Evolutionary conservation across 306 rosid species (phyloP), one percentile per base, ranked within the genome.

Genomic region (Echinosophora koreensis): DNA sequence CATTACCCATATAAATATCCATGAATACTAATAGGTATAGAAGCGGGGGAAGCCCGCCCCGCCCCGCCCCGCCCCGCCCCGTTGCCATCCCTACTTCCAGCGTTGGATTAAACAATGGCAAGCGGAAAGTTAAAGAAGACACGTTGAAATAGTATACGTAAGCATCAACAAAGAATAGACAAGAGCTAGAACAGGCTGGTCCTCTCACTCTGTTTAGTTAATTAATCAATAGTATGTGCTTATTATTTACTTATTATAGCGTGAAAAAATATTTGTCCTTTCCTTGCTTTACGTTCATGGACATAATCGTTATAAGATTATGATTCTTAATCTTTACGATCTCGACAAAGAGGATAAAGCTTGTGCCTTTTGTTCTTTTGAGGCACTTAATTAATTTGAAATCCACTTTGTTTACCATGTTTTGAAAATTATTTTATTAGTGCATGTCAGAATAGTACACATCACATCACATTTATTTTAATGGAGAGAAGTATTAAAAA

Each of bases 281-380:
- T 51, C 28, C 54, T 50, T 11, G 7, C 65, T 61, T 72, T 73
- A 18, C 64, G 68, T 68, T 44, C 64, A 68, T 68, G 59, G 62
- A 54, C 18, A 78, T 52, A 0, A 78, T 5, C 34, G 32, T 50
- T 42, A 66, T 67, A 60, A 50, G 74, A 74, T 73, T 78, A 74
- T 67, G 85, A 81, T 73, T 77, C 75, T 66, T 72, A 46, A 81
- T 60, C 46, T 59, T 62, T 61, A 63, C 2, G 73, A 74, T 78
- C 54, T 81, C 34, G 81, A 74, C 79, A 85, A 78, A 59, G 82
- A 71, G 84, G 82, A 79, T 86, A 82, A 79, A 76, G 84, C 12
- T 35, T 28, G 28, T 54, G 59, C 61, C 63, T 70, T 86, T 72
- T 27, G 32, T 73, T 72, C 80, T 79, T 75, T 86, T 4, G 18